Evolutionary conservation across 305 asterid genomes (phyloP).

Genomic region (Euphrasia arctica): DNA sequence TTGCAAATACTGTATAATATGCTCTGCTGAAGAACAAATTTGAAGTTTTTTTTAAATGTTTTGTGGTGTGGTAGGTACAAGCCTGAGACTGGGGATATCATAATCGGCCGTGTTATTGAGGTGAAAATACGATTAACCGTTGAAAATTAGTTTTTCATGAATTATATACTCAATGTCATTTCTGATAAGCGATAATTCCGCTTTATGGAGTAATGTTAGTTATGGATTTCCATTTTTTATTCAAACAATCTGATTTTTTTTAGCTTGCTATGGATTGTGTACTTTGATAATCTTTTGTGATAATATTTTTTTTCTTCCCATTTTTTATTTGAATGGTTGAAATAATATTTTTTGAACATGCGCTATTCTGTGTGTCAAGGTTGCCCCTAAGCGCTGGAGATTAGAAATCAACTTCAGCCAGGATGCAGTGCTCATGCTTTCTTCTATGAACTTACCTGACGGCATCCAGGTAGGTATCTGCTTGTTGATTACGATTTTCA

Average conservation of each 20-base stretch:
- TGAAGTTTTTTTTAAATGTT: not conserved
- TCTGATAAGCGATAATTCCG: not conserved
- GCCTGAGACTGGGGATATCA: constrained; percentile 89
- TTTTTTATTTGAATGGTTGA: not conserved
- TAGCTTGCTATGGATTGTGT: too few relatives aligned
- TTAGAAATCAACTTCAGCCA: constrained; percentile 86
- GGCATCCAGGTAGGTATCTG: constrained; percentile 72
- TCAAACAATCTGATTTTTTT: too few relatives aligned
- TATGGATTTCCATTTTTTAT: too few relatives aligned
- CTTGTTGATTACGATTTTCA: not conserved
- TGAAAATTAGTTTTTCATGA: not conserved
- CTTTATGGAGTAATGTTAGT: not conserved
- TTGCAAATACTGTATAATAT: not conserved
- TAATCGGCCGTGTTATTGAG: constrained; percentile 89
- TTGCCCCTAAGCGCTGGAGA: constrained; percentile 95
- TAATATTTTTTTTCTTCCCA: too few relatives aligned
- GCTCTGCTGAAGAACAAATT: not conserved
- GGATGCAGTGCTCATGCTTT: constrained; percentile 94
- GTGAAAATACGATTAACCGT: constrained; percentile 32
- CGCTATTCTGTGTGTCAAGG: constrained; percentile 36
- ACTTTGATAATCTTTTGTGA: constrained; percentile 18
- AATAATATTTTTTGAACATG: not conserved
- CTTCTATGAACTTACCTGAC: constrained; percentile 93
- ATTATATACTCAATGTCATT: too few relatives aligned
- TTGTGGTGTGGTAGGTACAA: constrained; percentile 55